Evolutionary conservation across 495 filamentous ascomycete genomes (phyloP).

Genomic region (Penicillium riverlandense): DNA sequence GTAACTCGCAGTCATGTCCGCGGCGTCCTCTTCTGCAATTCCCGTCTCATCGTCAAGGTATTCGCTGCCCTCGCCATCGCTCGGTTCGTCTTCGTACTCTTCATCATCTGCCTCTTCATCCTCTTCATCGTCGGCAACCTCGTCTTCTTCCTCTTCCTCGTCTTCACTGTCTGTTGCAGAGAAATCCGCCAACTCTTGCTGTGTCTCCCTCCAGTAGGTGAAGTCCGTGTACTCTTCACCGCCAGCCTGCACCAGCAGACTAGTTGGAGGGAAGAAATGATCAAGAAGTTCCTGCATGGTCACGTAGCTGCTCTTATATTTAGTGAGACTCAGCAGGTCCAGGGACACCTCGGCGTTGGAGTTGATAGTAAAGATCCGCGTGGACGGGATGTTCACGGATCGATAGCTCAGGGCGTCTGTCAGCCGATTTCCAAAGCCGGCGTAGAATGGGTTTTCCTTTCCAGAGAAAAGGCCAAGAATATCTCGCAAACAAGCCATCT

Average conservation of each 20-base stretch:
- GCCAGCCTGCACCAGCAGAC: slow-evolving; percentile 64
- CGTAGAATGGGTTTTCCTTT: slow-evolving; percentile 81
- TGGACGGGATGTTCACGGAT: slow-evolving; percentile 87
- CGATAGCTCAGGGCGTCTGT: slow-evolving; percentile 96
- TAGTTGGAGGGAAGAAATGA: slow-evolving; percentile 89
- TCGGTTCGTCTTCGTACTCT: slow-evolving; percentile 29
- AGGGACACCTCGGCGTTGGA: slow-evolving; percentile 94
- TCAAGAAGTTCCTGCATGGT: slow-evolving; percentile 94
- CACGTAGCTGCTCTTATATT: slow-evolving; percentile 93
- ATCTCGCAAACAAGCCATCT: slow-evolving; percentile 96
- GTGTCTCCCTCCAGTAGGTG: slow-evolving; percentile 74
- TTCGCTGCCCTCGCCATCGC: slow-evolving; percentile 35
- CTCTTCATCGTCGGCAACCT: slow-evolving; percentile 28
- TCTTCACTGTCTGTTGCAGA: slow-evolving; percentile 67
- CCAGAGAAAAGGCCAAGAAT: slow-evolving; percentile 82
- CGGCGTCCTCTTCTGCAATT: slow-evolving; percentile 17
- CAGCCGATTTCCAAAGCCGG: slow-evolving; percentile 92
- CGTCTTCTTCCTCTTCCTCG: slow-evolving; percentile 36
- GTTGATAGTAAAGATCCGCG: slow-evolving; percentile 98
- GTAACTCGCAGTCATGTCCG: slow-evolving; percentile 51
- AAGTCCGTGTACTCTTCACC: slow-evolving; percentile 88
- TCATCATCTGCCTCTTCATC: slow-evolving; percentile 37
- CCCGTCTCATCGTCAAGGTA: slow-evolving; percentile 35
- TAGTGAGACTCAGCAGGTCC: slow-evolving; percentile 84
- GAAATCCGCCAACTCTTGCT: slow-evolving; percentile 70